Evolutionary conservation across 2,329 filamentous ascomycete genomes (phyloP).

Genomic region (Aspergillus sp.): DNA sequence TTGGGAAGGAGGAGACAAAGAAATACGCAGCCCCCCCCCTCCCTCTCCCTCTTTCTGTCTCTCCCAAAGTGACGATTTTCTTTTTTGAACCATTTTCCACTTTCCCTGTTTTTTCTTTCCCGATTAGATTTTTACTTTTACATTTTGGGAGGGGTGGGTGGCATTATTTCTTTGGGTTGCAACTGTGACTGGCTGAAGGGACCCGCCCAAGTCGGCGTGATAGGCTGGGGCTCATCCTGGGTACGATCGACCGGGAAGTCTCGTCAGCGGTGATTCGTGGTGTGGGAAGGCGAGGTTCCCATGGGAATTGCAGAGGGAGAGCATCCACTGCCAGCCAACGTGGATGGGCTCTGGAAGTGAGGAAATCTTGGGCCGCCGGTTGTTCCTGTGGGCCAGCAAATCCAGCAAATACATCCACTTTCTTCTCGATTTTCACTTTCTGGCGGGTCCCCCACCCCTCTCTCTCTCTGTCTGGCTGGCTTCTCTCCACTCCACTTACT

Average conservation of each 20-base stretch:
- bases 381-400: constrained; percentile 14
- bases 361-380: constrained; percentile 5
- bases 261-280: constrained; percentile 11
- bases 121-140: background rate
- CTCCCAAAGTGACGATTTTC: background rate
- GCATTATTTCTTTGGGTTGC: background rate
- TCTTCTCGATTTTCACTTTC: background rate
- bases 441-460: background rate
- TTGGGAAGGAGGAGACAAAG: background rate
- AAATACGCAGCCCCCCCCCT: background rate
- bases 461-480: too few relatives aligned
- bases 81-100: background rate
- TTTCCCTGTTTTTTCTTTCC: background rate
- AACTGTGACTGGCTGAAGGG: constrained; percentile 7
- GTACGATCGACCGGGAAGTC: constrained; percentile 19
- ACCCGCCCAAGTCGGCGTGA: constrained; percentile 14
- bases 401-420: background rate
- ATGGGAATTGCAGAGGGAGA: background rate
- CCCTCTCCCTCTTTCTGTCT: background rate
- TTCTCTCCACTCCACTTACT: background rate
- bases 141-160: background rate
- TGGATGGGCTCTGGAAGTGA: constrained; percentile 1
- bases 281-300: constrained; percentile 3
- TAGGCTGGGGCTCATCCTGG: constrained; percentile 12
- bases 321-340: constrained; percentile 7